Conservation (phyloP, 1,139 yeast genomes). For the Pichia sp. region DNA sequence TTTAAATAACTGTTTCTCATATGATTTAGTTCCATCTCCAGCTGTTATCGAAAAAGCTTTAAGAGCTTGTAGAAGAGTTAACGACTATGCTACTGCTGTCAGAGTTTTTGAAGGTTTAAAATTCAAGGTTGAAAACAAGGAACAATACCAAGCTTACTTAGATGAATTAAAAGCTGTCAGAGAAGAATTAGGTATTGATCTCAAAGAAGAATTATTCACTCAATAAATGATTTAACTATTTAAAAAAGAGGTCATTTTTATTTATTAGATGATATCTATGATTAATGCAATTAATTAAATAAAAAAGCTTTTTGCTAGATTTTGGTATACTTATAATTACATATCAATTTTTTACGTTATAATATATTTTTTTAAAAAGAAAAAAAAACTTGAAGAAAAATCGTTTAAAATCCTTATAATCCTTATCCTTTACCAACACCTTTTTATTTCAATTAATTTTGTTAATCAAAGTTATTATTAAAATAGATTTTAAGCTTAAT, state of each 20-base stretch:
- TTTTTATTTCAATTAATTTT: too few species aligned
- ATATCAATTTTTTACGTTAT: too few species aligned
- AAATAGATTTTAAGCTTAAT: too few species aligned
- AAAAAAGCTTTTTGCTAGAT: too few species aligned
- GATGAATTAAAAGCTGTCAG: slow-evolving; percentile 90
- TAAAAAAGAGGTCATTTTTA: neutral
- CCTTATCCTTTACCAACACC: too few species aligned
- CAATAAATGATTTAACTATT: slow-evolving; percentile 12
- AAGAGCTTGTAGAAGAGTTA: slow-evolving; percentile 97
- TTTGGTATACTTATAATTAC: too few species aligned
- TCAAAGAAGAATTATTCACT: slow-evolving; percentile 79
- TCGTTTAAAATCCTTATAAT: too few species aligned
- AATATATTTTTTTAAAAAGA: too few species aligned
- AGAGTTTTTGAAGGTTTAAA: slow-evolving; percentile 94
- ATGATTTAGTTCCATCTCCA: slow-evolving; percentile 98
- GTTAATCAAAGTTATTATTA: too few species aligned
- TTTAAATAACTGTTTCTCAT: slow-evolving; percentile 94
- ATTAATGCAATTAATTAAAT: too few species aligned
- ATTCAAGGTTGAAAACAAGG: slow-evolving; percentile 90
- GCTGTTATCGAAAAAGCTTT: slow-evolving; percentile 92
- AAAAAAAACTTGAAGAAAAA: too few species aligned
- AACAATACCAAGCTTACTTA: slow-evolving; percentile 91
- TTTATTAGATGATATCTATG: neutral
- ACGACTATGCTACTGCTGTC: slow-evolving; percentile 97
- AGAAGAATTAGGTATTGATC: slow-evolving; percentile 87